A percentile compares a stretch with the other conserved stretches of the same genome.
These are phyloP conservation scores for Scedosporium minutisporum DNA, from an alignment of 2,329 filamentous ascomycete genomes.

Conservation along the genomic window DNA sequence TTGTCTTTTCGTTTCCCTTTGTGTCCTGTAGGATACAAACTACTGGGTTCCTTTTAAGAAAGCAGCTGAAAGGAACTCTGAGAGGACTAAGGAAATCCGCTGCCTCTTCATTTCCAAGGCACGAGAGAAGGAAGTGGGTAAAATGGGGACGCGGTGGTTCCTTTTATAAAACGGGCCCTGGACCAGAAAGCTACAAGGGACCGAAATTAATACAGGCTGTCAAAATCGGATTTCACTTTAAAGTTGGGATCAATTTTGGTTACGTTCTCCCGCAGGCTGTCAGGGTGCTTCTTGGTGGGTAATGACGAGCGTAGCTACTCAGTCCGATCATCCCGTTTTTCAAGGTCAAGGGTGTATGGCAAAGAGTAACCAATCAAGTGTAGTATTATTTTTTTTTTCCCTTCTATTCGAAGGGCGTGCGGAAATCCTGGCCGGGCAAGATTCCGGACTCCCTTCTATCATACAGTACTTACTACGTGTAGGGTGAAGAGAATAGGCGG, in stretches of 20 bases:
- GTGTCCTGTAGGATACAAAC: not conserved
- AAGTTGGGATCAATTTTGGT: not conserved
- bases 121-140: not conserved
- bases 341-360: no score
- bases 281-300: no score
- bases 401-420: no score
- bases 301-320: no score
- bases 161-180: not conserved
- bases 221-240: not conserved
- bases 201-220: not conserved
- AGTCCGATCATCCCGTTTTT: no score
- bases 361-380: no score
- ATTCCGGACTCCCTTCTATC: not conserved
- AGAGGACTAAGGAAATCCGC: not conserved
- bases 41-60: not conserved
- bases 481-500: no score
- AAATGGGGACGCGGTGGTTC: not conserved
- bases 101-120: not conserved
- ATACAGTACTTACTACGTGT: no score
- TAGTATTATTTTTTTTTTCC: no score
- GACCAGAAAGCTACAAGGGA: not conserved
- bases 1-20: not conserved
- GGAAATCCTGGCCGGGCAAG: not conserved
- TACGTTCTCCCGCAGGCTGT: not conserved
- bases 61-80: not conserved